These are phyloP conservation scores for Blakeslea trispora DNA, from an alignment of 371 early-diverging fungal genomes.

Conservation along the genomic window DNA sequence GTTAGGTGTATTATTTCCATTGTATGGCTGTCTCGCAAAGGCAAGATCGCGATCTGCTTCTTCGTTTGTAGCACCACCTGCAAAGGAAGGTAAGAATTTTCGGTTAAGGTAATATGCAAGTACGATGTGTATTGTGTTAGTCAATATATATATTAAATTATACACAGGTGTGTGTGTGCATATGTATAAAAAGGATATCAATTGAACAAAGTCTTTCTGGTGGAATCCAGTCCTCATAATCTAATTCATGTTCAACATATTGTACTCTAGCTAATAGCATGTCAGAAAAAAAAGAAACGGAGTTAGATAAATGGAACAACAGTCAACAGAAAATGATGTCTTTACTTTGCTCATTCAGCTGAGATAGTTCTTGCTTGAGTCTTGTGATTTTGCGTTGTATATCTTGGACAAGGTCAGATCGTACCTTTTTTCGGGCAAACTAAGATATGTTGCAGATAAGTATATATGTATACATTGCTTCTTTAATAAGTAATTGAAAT, in stretches of 20 bases:
- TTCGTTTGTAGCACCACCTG: constrained; percentile 31
- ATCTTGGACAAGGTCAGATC: constrained; percentile 20
- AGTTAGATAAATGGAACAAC: not conserved
- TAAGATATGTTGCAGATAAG: not conserved
- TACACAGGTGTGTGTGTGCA: not conserved
- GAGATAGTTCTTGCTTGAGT: constrained; percentile 20
- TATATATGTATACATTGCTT: too few relatives aligned
- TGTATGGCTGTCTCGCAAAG: constrained; percentile 30
- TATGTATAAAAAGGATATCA: constrained; percentile 34
- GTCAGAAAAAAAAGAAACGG: constrained; percentile 9
- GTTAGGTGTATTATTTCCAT: constrained; percentile 28
- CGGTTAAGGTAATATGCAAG: constrained; percentile 19
- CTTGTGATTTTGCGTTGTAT: constrained; percentile 20
- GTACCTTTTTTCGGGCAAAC: constrained; percentile 23
- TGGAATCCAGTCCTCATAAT: constrained; percentile 32
- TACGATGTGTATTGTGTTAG: not conserved
- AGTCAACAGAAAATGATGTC: too few relatives aligned
- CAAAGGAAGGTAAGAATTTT: constrained; percentile 31
- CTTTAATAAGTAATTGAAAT: too few relatives aligned
- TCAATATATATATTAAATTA: not conserved
- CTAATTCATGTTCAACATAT: constrained; percentile 8
- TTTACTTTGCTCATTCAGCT: constrained; percentile 27
- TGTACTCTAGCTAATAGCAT: constrained; percentile 6
- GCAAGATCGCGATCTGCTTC: constrained; percentile 28
- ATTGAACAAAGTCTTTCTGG: constrained; percentile 30